A percentile compares a stretch with the other conserved stretches of the same genome.
Conservation (phyloP, 2,329 filamentous ascomycete species). For the Alternaria burnsii region DNA sequence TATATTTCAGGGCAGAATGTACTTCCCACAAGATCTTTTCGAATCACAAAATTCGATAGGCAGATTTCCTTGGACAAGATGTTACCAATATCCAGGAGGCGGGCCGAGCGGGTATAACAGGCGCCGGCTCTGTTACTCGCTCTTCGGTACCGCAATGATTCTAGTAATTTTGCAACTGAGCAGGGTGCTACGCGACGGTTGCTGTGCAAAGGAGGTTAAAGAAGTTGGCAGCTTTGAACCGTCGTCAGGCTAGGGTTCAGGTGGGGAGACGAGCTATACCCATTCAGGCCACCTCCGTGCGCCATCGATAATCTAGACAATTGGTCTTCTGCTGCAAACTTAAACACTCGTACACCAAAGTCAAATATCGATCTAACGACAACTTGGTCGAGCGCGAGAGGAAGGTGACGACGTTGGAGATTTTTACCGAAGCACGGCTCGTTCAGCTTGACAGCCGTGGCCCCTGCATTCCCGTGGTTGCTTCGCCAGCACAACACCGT, state of each 20-base stretch:
- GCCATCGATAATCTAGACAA: constrained; percentile 1
- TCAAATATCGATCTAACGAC: not conserved
- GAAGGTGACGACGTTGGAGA: not conserved
- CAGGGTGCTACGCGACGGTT: not conserved
- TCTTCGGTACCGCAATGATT: not conserved
- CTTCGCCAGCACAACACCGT: constrained; percentile 4
- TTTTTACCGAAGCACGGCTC: not conserved
- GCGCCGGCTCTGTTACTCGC: not conserved
- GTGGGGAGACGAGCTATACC: not conserved
- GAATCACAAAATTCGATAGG: too few species aligned
- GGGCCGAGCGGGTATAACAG: not conserved
- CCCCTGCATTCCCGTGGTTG: constrained; percentile 3
- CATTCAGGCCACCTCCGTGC: not conserved
- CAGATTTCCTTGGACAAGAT: not conserved
- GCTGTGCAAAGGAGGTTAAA: constrained; percentile 5
- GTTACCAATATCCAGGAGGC: not conserved
- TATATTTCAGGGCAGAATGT: not conserved
- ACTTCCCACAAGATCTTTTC: not conserved
- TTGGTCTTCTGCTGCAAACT: not conserved
- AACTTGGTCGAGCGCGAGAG: not conserved
- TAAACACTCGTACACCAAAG: constrained; percentile 5
- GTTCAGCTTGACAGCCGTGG: constrained; percentile 1
- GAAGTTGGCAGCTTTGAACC: not conserved
- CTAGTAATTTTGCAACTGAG: not conserved
- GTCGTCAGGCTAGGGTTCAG: not conserved